A percentile compares a stretch with the other conserved stretches of the same genome.
These are phyloP conservation scores for Hansenula lynferdii DNA, from an alignment of 1,139 yeast species.

Conservation along the genomic window DNA sequence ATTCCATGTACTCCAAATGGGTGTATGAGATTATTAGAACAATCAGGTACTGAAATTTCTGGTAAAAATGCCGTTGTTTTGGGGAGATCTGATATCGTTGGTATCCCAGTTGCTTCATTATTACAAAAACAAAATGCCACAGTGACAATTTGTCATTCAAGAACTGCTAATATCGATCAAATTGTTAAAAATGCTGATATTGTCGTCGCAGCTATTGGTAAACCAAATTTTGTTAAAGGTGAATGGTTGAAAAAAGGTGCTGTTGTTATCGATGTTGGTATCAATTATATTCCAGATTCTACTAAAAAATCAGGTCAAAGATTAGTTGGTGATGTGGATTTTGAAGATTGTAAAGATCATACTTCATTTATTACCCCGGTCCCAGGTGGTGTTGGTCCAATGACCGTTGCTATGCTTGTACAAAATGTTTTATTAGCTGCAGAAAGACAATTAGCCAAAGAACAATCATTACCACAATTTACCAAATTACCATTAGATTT, in stretches of 20 bases:
- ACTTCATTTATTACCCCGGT: slow-evolving; percentile 73
- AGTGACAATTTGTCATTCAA: slow-evolving; percentile 67
- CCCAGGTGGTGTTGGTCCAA: slow-evolving; percentile 89
- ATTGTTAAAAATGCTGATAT: slow-evolving; percentile 61
- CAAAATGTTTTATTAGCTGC: slow-evolving; percentile 66
- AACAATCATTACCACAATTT: slow-evolving; percentile 45
- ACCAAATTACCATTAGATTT: slow-evolving; percentile 48
- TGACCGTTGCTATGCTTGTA: slow-evolving; percentile 83
- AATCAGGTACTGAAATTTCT: slow-evolving; percentile 51
- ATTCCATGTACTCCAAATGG: slow-evolving; percentile 83
- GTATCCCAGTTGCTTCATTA: slow-evolving; percentile 73
- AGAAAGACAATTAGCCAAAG: slow-evolving; percentile 37
- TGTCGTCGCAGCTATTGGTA: slow-evolving; percentile 74
- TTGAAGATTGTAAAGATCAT: slow-evolving; percentile 46
- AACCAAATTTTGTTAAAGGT: slow-evolving; percentile 63
- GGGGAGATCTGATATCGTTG: slow-evolving; percentile 81
- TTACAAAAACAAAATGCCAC: slow-evolving; percentile 71
- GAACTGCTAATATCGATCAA: slow-evolving; percentile 47
- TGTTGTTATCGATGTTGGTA: slow-evolving; percentile 75
- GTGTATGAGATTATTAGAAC: slow-evolving; percentile 59
- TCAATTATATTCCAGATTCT: slow-evolving; percentile 64
- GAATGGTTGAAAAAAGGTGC: slow-evolving; percentile 70
- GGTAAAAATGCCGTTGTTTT: slow-evolving; percentile 76
- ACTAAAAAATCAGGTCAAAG: slow-evolving; percentile 58
- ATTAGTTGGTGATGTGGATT: slow-evolving; percentile 78